Percentiles rank a stretch among this genome's conserved stretches.
phyloP scores from a whole-genome alignment of 2,329 filamentous ascomycete genomes.

The Xylariaceae sp. region DNA sequence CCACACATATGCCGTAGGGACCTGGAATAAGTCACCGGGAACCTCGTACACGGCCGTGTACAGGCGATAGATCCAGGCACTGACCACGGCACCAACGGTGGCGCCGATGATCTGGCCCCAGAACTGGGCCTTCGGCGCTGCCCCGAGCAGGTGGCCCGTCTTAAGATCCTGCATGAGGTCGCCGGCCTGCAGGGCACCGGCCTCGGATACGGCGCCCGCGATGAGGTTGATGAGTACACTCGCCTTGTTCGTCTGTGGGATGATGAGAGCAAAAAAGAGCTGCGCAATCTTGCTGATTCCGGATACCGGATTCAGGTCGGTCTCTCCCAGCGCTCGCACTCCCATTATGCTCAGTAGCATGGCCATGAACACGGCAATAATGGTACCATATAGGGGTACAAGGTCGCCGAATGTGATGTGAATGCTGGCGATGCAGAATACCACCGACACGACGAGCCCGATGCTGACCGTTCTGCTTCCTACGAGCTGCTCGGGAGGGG shows the following conservation, averaged over 20 bases:
- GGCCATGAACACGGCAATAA: constrained; percentile 78
- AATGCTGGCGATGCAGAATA: constrained; percentile 75
- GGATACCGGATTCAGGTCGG: constrained; percentile 91
- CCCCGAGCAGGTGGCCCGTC: constrained; percentile 87
- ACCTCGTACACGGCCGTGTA: constrained; percentile 85
- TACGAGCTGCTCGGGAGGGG: constrained; percentile 77
- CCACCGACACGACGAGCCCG: constrained; percentile 70
- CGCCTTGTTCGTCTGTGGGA: constrained; percentile 72
- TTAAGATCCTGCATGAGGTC: constrained; percentile 98
- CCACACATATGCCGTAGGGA: constrained; percentile 95
- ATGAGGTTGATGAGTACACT: constrained; percentile 94
- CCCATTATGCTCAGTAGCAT: constrained; percentile 73
- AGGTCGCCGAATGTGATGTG: constrained; percentile 77
- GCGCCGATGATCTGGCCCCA: constrained; percentile 93
- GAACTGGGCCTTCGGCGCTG: constrained; percentile 90
- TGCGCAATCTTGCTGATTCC: constrained; percentile 97
- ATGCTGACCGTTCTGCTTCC: constrained; percentile 63
- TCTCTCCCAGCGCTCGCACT: constrained; percentile 66
- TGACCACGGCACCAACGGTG: constrained; percentile 77
- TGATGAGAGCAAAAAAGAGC: constrained; percentile 86
- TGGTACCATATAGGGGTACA: constrained; percentile 70
- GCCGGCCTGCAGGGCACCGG: constrained; percentile 85
- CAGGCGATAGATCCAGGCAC: constrained; percentile 79
- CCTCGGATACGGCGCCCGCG: constrained; percentile 80
- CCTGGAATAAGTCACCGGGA: constrained; percentile 84